Conservation (phyloP, 352 stramenopile species). For the Phytophthora vignae region DNA sequence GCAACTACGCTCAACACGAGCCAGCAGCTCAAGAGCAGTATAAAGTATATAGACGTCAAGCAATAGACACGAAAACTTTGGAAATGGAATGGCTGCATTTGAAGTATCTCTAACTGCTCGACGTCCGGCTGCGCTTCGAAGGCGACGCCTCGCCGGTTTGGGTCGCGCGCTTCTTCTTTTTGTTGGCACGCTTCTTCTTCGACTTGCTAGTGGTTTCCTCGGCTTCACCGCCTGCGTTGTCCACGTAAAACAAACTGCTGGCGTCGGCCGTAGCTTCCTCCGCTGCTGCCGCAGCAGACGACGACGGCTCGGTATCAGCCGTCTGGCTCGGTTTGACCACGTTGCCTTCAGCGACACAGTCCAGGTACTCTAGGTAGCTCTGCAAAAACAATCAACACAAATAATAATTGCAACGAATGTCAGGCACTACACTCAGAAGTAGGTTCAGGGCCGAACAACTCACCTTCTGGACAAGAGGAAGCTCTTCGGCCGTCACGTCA, state of each 20-base stretch:
- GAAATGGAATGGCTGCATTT: slow-evolving; percentile 11
- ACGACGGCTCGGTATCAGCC: slow-evolving; percentile 1
- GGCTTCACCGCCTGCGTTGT: slow-evolving; percentile 55
- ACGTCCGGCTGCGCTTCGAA: slow-evolving; percentile 32
- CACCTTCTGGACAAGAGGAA: slow-evolving; percentile 58
- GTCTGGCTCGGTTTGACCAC: slow-evolving; percentile 13
- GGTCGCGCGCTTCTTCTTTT: slow-evolving; percentile 38
- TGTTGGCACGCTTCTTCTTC: slow-evolving; percentile 41
- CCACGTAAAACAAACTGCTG: slow-evolving; percentile 62
- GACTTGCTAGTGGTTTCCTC: slow-evolving; percentile 33
- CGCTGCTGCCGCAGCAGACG: background rate
- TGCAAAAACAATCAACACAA: slow-evolving; percentile 23
- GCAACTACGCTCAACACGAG: background rate
- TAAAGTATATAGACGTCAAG: no score
- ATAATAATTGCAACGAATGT: slow-evolving; percentile 12
- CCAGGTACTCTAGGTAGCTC: slow-evolving; percentile 56
- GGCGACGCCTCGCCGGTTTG: slow-evolving; percentile 7
- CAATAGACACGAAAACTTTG: background rate
- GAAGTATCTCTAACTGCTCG: slow-evolving; percentile 21
- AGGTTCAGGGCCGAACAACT: background rate
- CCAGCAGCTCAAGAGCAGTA: no score
- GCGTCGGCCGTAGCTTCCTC: slow-evolving; percentile 4
- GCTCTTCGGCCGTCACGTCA: slow-evolving; percentile 48
- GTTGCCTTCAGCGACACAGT: slow-evolving; percentile 34
- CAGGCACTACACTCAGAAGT: slow-evolving; percentile 12